Evolutionary conservation across 208 protist genomes (phyloP).

Genomic region (Herpetomonas tarakana): DNA sequence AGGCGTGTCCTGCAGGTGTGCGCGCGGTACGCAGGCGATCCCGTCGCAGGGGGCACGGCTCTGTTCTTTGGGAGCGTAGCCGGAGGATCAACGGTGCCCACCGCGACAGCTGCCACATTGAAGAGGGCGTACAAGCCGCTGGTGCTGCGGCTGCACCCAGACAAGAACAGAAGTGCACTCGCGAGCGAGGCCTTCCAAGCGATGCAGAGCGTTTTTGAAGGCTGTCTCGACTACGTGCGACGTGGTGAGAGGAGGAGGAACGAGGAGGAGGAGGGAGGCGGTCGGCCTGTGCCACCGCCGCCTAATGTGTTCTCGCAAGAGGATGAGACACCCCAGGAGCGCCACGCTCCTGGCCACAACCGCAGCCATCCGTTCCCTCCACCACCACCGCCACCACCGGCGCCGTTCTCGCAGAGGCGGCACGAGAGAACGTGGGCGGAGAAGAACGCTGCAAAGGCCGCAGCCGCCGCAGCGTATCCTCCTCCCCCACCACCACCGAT

Average conservation of each 20-base stretch:
- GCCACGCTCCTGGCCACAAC: too few relatives aligned
- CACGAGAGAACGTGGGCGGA: too few relatives aligned
- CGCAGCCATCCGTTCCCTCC: slow-evolving; percentile 11
- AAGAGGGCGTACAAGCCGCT: slow-evolving; percentile 66
- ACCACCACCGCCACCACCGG: slow-evolving; percentile 3
- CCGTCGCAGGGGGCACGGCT: too few relatives aligned
- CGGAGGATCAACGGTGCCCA: not conserved
- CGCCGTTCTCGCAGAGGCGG: too few relatives aligned
- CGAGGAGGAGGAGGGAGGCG: not conserved
- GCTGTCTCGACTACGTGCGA: slow-evolving; percentile 7
- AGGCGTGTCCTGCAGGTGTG: too few relatives aligned
- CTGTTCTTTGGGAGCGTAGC: too few relatives aligned
- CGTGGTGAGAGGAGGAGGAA: not conserved
- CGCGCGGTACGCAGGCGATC: too few relatives aligned
- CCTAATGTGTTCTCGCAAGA: not conserved
- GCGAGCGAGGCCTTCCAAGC: slow-evolving; percentile 60
- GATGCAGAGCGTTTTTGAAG: slow-evolving; percentile 53
- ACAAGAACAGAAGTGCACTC: slow-evolving; percentile 61
- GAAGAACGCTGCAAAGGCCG: too few relatives aligned
- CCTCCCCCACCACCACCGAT: too few relatives aligned
- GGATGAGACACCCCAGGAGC: too few relatives aligned
- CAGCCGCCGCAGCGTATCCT: too few relatives aligned
- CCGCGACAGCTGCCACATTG: slow-evolving; percentile 11
- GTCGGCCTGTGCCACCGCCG: not conserved
- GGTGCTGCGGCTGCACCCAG: slow-evolving; percentile 68